These are phyloP conservation scores for Micractinium sp. DNA, from an alignment of 139 green algal species.

Conservation along the genomic window DNA sequence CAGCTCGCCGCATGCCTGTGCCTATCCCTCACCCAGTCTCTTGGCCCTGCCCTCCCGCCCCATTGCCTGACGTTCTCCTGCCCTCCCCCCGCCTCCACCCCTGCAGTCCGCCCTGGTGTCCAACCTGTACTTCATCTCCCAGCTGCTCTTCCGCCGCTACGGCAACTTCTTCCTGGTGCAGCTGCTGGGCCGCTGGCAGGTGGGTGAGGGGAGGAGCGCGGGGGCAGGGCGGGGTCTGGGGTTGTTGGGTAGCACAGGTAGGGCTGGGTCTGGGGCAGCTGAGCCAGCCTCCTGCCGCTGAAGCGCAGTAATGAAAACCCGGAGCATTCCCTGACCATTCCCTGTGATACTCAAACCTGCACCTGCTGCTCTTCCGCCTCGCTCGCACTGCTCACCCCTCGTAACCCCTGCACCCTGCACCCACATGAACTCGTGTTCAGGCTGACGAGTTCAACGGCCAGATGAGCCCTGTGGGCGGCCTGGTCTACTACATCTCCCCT, in stretches of 20 bases:
- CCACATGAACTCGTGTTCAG: too few relatives aligned
- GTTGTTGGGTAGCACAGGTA: not conserved
- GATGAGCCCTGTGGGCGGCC: conserved; percentile 91
- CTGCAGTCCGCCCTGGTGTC: conserved; percentile 92
- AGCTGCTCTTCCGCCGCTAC: conserved; percentile 98
- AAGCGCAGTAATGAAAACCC: too few relatives aligned
- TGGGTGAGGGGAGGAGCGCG: conserved; percentile 1
- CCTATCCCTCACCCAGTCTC: too few relatives aligned
- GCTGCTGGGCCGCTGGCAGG: conserved; percentile 86
- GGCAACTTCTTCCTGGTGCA: conserved; percentile 93
- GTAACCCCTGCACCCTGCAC: too few relatives aligned
- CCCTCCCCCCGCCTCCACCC: not conserved
- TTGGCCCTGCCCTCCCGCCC: too few relatives aligned
- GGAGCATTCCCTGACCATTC: not conserved
- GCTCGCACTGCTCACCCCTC: not conserved
- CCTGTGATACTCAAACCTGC: too few relatives aligned
- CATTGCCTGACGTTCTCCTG: too few relatives aligned
- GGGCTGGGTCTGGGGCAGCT: too few relatives aligned
- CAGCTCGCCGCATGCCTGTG: too few relatives aligned
- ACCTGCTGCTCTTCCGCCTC: not conserved
- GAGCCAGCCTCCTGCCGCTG: not conserved
- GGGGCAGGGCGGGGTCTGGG: not conserved
- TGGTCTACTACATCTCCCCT: conserved; percentile 99
- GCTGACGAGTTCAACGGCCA: conserved; percentile 75
- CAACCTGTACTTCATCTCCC: conserved; percentile 99